phyloP scores from a whole-genome alignment of 768 basidiomycete genomes.

The Mrakia blollopis region DNA sequence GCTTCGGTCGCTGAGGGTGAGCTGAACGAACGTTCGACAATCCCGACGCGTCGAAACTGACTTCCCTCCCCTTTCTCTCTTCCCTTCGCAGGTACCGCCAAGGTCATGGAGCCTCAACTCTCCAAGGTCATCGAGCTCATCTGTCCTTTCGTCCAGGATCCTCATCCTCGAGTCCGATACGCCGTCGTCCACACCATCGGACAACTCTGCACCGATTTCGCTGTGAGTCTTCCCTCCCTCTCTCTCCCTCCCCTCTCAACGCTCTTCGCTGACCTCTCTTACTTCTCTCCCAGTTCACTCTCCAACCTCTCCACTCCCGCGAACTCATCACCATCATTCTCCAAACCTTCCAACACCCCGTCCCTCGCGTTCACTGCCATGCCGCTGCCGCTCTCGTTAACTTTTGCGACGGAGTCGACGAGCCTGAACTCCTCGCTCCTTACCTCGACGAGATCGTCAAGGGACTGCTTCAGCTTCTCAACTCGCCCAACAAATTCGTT shows the following conservation, averaged over 20 bases:
- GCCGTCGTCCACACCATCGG: constrained; percentile 80
- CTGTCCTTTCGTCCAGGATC: constrained; percentile 68
- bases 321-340: constrained; percentile 16
- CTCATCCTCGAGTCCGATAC: constrained; percentile 65
- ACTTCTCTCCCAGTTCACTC: constrained; percentile 54
- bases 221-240: constrained; percentile 49
- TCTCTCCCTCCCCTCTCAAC: background rate
- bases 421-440: constrained; percentile 63
- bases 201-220: constrained; percentile 82
- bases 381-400: constrained; percentile 84
- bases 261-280: constrained; percentile 53
- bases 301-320: constrained; percentile 64
- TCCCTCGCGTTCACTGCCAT: constrained; percentile 70
- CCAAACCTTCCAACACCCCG: constrained; percentile 21
- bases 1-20: constrained; percentile 77
- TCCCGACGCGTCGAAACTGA: constrained; percentile 9
- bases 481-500: constrained; percentile 51
- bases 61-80: background rate
- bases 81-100: constrained; percentile 21
- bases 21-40: constrained; percentile 51
- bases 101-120: constrained; percentile 76
- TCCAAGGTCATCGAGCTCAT: constrained; percentile 79
- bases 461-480: constrained; percentile 44
- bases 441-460: constrained; percentile 77
- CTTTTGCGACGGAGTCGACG: constrained; percentile 75